phyloP scores from a whole-genome alignment of 192 early-diverging fungal genomes.

The Glomus cerebriforme region DNA sequence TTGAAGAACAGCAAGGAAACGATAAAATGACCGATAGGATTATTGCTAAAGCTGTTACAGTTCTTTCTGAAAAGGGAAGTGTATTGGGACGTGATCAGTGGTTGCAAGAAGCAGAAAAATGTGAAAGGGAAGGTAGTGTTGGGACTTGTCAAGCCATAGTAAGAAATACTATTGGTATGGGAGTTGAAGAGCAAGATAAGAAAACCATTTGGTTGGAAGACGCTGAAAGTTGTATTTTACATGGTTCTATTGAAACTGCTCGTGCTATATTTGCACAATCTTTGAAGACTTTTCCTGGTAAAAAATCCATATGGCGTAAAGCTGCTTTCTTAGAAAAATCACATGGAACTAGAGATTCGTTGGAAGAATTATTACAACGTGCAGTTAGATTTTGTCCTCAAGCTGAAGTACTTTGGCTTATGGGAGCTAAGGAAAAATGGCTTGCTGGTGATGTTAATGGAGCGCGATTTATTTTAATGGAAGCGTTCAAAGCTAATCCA shows the following conservation, averaged over 20 bases:
- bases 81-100: conserved; percentile 83
- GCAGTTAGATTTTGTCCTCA: conserved; percentile 90
- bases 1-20: conserved; percentile 85
- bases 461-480: conserved; percentile 81
- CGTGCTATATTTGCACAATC: conserved; percentile 87
- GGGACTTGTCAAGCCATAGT: conserved; percentile 86
- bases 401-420: conserved; percentile 93
- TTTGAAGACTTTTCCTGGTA: conserved; percentile 70
- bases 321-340: conserved; percentile 87
- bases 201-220: conserved; percentile 88
- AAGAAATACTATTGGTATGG: conserved; percentile 72
- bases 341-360: conserved; percentile 71
- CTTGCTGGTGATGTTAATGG: conserved; percentile 73
- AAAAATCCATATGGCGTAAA: conserved; percentile 81
- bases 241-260: conserved; percentile 72
- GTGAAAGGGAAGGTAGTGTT: conserved; percentile 78
- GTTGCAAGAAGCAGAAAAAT: conserved; percentile 83
- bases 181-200: conserved; percentile 76
- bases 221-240: conserved; percentile 71
- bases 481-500: conserved; percentile 89
- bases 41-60: conserved; percentile 69
- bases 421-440: conserved; percentile 97
- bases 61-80: conserved; percentile 64
- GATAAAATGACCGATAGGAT: conserved; percentile 65
- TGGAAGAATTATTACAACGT: conserved; percentile 79